Base-by-base conservation (phyloP, 2,329 filamentous ascomycete species). In the Coniochaeta sp. region DNA sequence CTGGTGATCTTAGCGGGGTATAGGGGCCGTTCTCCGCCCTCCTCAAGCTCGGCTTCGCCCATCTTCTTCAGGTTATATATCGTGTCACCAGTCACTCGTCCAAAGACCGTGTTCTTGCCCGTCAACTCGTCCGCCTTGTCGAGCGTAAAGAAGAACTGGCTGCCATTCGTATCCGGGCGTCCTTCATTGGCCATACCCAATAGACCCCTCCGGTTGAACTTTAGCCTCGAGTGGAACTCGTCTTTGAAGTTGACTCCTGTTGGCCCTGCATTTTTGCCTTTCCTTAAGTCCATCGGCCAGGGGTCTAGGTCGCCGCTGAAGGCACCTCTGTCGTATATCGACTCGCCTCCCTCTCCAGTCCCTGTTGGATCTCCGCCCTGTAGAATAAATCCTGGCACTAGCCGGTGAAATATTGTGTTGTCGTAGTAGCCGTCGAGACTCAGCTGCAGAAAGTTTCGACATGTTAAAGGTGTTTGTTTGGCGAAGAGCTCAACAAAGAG, bases 21-120 rank as follows among this genome's bases (percentile, higher is more conserved):
- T 57, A 96, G 75, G 1, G 93, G 93, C 63, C 91, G 82, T 64
- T 98, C 93, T 7, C 84, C 87, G 17, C 87, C 88, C 59, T 91
- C 88, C 28, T 88, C 84, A 19, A 96, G 78, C 70, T 98, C 95
- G 0, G 85, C 85, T 71, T 98, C 93, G 22, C 89, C 92, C 81
- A 98, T 96, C 75, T 93, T 96, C 70, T 93, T 87, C 69, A 99
- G 74, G 72, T 97, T 98, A 77, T 96, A 99, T 60, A 99, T 95
- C 17, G 93, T 97, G 65, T 98, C 91, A 31, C 93, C 95, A 38
- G 90, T 91, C 52, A 99, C 84, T 60, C 95, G 82, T 19, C 95
- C 95, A 77, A 99, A 98, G 72, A 98, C 77, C 0, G 95, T 98
- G 73, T 97, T 97, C 75, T 90, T 91, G 58, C 89, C 89, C 66